phyloP scores from a whole-genome alignment of 108 stramenopile species.

The Nitzschia putrida region DNA sequence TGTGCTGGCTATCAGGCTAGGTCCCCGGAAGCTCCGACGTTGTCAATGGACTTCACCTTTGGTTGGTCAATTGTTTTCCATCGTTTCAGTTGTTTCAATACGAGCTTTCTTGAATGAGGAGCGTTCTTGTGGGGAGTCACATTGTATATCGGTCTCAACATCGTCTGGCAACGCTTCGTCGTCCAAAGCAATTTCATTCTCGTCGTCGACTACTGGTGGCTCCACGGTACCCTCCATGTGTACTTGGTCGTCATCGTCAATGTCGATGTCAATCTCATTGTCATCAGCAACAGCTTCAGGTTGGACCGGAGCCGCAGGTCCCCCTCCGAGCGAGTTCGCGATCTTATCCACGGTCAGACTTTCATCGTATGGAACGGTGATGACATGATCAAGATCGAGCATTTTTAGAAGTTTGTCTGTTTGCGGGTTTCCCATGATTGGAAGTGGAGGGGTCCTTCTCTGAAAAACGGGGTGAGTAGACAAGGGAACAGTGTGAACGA shows the following conservation, averaged over 20 bases:
- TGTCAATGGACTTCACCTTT: no score
- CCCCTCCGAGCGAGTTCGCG: background rate
- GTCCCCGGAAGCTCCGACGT: no score
- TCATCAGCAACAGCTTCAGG: conserved; percentile 25
- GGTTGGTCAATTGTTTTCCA: background rate
- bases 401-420: conserved; percentile 80
- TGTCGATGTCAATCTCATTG: conserved; percentile 58
- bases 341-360: background rate
- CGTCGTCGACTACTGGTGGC: conserved; percentile 6
- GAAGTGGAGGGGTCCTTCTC: conserved; percentile 32
- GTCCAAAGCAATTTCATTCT: conserved; percentile 24
- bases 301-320: background rate
- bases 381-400: conserved; percentile 75
- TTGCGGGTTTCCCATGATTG: conserved; percentile 88
- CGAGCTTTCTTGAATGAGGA: background rate
- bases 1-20: no score
- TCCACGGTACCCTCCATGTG: background rate
- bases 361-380: conserved; percentile 68
- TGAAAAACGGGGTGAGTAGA: conserved; percentile 21
- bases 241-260: conserved; percentile 25
- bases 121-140: no score
- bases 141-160: background rate
- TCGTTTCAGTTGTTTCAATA: background rate
- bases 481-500: conserved; percentile 60
- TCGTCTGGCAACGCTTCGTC: conserved; percentile 5